Evolutionary conservation across 2,329 filamentous ascomycete species (phyloP).

Genomic region (Sporothrix globosa): DNA sequence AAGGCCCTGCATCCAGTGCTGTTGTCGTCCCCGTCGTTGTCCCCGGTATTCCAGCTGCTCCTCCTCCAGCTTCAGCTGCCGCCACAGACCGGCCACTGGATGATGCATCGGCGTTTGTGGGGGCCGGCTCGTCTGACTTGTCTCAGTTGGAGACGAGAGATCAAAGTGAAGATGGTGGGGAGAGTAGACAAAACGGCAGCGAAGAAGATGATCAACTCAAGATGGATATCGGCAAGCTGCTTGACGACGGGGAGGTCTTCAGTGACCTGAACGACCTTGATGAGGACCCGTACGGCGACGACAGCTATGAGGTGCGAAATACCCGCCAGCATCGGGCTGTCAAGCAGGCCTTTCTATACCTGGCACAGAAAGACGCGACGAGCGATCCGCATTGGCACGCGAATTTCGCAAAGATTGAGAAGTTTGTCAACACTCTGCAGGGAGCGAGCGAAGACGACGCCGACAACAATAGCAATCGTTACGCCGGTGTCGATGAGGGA

Average conservation of each 20-base stretch:
- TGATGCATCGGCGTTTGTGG: too few species aligned
- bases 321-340: not conserved
- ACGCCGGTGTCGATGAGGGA: not conserved
- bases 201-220: not conserved
- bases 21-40: too few species aligned
- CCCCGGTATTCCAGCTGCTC: too few species aligned
- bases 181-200: not conserved
- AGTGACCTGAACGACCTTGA: not conserved
- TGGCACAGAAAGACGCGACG: conserved; percentile 54
- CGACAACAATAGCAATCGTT: not conserved
- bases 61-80: too few species aligned
- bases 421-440: conserved; percentile 48
- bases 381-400: conserved; percentile 48
- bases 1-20: too few species aligned
- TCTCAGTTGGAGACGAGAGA: not conserved
- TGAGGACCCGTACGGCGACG: not conserved
- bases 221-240: not conserved
- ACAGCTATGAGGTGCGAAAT: too few species aligned
- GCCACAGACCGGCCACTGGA: too few species aligned
- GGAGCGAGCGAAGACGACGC: conserved; percentile 21
- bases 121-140: too few species aligned
- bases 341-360: conserved; percentile 43
- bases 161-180: too few species aligned
- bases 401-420: conserved; percentile 45
- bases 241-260: not conserved